Conservation (phyloP, 169 alveolate species). For the Plasmodium fragile region DNA sequence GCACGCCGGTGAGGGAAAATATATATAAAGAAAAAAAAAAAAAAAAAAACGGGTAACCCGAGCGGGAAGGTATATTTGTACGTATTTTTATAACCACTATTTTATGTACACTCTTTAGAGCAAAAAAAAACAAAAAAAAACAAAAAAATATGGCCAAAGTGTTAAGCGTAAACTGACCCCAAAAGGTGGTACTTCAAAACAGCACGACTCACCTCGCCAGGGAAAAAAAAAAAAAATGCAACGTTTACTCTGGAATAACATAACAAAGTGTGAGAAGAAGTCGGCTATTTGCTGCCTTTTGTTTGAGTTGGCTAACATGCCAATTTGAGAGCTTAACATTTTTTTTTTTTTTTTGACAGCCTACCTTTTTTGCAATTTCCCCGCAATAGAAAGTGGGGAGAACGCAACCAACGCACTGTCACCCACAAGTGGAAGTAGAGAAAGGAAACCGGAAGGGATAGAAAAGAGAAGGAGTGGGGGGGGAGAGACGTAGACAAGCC, state of each 20-base stretch:
- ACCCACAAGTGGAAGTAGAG: not conserved
- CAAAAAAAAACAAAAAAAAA: not conserved
- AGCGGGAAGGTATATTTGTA: not conserved
- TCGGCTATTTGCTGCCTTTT: not conserved
- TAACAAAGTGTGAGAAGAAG: not conserved
- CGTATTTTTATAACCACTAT: not conserved
- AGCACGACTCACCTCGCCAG: not conserved
- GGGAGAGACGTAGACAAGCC: not conserved
- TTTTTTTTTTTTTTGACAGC: not conserved
- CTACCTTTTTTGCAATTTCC: too few relatives aligned
- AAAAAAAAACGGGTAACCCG: not conserved
- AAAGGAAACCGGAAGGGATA: not conserved
- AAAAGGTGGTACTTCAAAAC: not conserved
- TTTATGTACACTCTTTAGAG: not conserved
- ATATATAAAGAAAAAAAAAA: not conserved
- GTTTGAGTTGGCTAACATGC: not conserved
- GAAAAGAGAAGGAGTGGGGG: not conserved
- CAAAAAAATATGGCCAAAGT: not conserved
- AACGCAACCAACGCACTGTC: not conserved
- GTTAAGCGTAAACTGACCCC: not conserved
- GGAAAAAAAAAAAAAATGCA: not conserved
- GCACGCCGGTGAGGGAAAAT: not conserved
- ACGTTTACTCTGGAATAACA: not conserved
- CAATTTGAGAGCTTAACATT: not conserved
- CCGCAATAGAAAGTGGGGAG: not conserved